Conservation (phyloP, 1,284 basidiomycete genomes). For the Irpex rosettiformis region DNA sequence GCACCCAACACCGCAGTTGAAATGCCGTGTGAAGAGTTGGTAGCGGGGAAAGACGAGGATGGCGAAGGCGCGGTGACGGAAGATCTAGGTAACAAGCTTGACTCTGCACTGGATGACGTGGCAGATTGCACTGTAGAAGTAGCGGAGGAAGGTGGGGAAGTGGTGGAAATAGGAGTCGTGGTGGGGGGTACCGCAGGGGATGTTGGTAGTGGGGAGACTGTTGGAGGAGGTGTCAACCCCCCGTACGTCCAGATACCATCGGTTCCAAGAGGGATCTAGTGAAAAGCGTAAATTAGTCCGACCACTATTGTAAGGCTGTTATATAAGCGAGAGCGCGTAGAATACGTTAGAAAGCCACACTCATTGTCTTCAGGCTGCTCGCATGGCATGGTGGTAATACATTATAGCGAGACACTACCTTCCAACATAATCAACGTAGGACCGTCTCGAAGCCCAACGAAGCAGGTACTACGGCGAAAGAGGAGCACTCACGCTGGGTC, state of each 20-base stretch:
- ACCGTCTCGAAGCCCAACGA: no score
- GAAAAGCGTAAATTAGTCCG: constrained; percentile 11
- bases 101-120: constrained; percentile 18
- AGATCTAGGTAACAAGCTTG: constrained; percentile 28
- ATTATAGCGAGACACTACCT: not conserved
- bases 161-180: constrained; percentile 12
- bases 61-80: constrained; percentile 44
- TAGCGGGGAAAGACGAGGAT: constrained; percentile 18
- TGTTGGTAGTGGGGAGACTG: constrained; percentile 23
- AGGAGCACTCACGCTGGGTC: constrained; percentile 64
- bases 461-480: not conserved
- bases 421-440: not conserved
- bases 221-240: constrained; percentile 50
- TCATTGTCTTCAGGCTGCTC: not conserved
- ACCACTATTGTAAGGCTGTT: not conserved
- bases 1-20: constrained; percentile 26
- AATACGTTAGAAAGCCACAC: not conserved
- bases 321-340: not conserved
- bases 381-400: no score
- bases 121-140: constrained; percentile 11
- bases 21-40: constrained; percentile 24
- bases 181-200: constrained; percentile 25
- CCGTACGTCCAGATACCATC: constrained; percentile 61
- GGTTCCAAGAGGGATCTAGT: constrained; percentile 63
- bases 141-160: constrained; percentile 20